Evolutionary conservation across 306 rosid genomes (phyloP).

Genomic region (Elaeagnus macrophylla): DNA sequence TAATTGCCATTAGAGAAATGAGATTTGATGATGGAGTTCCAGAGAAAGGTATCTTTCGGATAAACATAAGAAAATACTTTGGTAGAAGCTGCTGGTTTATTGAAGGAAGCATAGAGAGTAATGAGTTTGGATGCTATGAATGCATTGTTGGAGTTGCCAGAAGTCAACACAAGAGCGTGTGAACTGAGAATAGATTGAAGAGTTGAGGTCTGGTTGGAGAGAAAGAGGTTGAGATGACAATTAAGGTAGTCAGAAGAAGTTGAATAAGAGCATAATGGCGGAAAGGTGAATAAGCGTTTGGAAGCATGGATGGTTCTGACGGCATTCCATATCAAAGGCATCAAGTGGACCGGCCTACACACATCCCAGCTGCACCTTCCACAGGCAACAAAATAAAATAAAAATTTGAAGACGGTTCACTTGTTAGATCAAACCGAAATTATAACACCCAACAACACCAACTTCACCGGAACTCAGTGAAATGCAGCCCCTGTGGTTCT

Average conservation of each 20-base stretch:
- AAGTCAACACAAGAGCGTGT: slow-evolving; percentile 51
- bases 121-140: slow-evolving; percentile 67
- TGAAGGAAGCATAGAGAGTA: slow-evolving; percentile 47
- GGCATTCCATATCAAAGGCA: not conserved
- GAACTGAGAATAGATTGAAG: slow-evolving; percentile 38
- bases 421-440: too few relatives aligned
- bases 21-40: slow-evolving; percentile 72
- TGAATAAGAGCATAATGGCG: slow-evolving; percentile 9
- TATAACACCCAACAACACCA: too few relatives aligned
- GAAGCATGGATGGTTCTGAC: slow-evolving; percentile 11
- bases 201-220: slow-evolving; percentile 32
- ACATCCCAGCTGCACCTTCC: too few relatives aligned
- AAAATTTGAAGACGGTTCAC: too few relatives aligned
- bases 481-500: too few relatives aligned
- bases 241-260: slow-evolving; percentile 13
- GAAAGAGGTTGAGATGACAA: slow-evolving; percentile 27
- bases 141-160: slow-evolving; percentile 64
- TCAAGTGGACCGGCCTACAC: not conserved
- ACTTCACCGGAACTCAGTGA: too few relatives aligned
- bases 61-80: slow-evolving; percentile 34
- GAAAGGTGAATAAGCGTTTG: slow-evolving; percentile 17
- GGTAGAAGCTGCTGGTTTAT: slow-evolving; percentile 29
- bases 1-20: slow-evolving; percentile 47
- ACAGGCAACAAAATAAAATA: too few relatives aligned
- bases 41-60: slow-evolving; percentile 46